Evolutionary conservation across 345 rosid species (phyloP).

Genomic region (Odontarrhena argentea): DNA sequence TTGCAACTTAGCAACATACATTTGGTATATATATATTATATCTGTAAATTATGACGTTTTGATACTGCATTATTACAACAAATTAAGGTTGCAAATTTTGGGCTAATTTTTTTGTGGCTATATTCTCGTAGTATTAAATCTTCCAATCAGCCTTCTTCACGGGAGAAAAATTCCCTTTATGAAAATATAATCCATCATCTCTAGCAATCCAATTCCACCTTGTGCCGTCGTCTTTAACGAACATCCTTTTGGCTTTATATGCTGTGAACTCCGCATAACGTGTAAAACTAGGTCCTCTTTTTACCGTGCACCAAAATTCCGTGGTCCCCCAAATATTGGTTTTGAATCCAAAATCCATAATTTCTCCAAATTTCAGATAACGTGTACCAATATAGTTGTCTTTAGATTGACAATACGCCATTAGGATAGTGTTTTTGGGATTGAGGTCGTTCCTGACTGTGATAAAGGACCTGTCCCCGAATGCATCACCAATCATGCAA

Average conservation of each 20-base stretch:
- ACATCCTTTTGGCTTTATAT: neutral
- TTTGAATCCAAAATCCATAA: neutral
- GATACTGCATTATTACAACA: too few species aligned
- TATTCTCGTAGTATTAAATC: too few species aligned
- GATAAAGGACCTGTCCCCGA: neutral
- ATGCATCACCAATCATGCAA: too few species aligned
- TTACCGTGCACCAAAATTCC: neutral
- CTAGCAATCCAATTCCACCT: constrained; percentile 6
- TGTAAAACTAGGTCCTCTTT: neutral
- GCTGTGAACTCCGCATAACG: neutral
- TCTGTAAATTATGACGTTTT: too few species aligned
- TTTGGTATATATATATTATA: too few species aligned
- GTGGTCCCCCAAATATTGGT: constrained; percentile 16
- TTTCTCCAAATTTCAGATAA: neutral
- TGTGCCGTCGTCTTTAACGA: neutral
- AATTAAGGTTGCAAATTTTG: too few species aligned
- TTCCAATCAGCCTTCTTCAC: neutral
- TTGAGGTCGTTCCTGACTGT: constrained; percentile 8
- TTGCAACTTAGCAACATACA: too few species aligned
- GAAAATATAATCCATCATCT: constrained; percentile 13
- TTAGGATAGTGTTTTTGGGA: neutral
- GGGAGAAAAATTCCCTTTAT: neutral
- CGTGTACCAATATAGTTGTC: neutral
- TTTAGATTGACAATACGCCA: constrained; percentile 5
- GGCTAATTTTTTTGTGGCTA: too few species aligned